A percentile compares a stretch with the other conserved stretches of the same genome.
phyloP scores from a whole-genome alignment of 352 stramenopile species.

The Globisporangium solare region DNA sequence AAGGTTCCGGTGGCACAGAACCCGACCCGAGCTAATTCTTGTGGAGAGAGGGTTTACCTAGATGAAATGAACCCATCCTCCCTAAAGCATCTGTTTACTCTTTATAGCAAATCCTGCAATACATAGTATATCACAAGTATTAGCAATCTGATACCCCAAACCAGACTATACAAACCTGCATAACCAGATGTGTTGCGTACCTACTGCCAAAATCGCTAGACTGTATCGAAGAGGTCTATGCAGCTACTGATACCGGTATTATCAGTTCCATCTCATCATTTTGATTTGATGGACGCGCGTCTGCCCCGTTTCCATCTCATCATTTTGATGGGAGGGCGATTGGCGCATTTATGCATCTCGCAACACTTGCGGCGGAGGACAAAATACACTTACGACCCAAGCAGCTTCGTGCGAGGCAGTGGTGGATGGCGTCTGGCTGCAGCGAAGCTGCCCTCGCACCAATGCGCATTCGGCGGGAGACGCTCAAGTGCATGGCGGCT shows the following conservation, averaged over 20 bases:
- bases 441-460: too few species aligned
- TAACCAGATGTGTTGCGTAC: too few species aligned
- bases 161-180: too few species aligned
- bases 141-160: too few species aligned
- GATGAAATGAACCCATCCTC: conserved; percentile 2
- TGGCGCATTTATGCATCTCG: not conserved
- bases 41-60: not conserved
- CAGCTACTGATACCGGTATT: not conserved
- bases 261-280: conserved; percentile 1
- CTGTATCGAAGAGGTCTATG: too few species aligned
- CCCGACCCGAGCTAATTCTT: conserved; percentile 12
- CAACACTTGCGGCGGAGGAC: not conserved
- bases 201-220: too few species aligned
- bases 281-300: not conserved
- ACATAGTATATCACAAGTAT: too few species aligned
- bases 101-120: too few species aligned
- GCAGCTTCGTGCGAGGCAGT: not conserved
- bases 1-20: not conserved
- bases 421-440: not conserved
- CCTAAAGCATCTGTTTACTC: not conserved
- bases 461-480: too few species aligned
- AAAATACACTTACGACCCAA: not conserved
- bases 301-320: not conserved
- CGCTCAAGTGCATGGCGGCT: too few species aligned
- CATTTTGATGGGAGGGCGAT: not conserved